Evolutionary conservation across 768 basidiomycete genomes (phyloP), one percentile per base, ranked within the genome.

Genomic region (Pluteus cervinus): DNA sequence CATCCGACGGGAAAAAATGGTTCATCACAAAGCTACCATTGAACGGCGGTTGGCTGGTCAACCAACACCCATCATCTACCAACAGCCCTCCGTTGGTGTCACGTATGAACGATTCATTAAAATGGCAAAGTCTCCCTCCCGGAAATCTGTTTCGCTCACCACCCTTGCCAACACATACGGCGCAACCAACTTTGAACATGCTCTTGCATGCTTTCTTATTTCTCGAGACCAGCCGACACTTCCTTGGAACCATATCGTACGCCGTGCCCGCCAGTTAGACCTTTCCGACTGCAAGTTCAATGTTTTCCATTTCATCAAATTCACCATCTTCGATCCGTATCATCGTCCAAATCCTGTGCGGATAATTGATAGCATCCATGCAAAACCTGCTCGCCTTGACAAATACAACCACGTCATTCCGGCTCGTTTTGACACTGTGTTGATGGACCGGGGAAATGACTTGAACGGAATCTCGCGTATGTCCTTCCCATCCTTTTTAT

Each of bases 231-330:
- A n/a, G n/a, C n/a, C n/a, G n/a, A n/a, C n/a, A n/a, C n/a, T n/a
- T n/a, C n/a, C n/a, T n/a, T n/a, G n/a, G n/a, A n/a, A n/a, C n/a
- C n/a, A n/a, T n/a, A n/a, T n/a, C n/a, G n/a, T n/a, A n/a, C n/a
- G n/a, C n/a, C n/a, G n/a, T n/a, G n/a, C n/a, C n/a, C n/a, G n/a
- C n/a, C n/a, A n/a, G n/a, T n/a, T n/a, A n/a, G n/a, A n/a, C n/a
- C n/a, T n/a, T n/a, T n/a, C n/a, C n/a, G n/a, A n/a, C n/a, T n/a
- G n/a, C n/a, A n/a, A n/a, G n/a, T n/a, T n/a, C n/a, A n/a, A n/a
- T n/a, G 55, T 61, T 9, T 69, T 44, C 37, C 54, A 65, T 45
- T 49, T 46, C 15, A 48, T 61, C 24, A 61, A 60, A 44, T 56
- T 58, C 33, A 36, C 25, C 34, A 46, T 17, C 33, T 24, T 1